Conservation (phyloP, 352 stramenopile genomes). For the Pythium sp. region DNA sequence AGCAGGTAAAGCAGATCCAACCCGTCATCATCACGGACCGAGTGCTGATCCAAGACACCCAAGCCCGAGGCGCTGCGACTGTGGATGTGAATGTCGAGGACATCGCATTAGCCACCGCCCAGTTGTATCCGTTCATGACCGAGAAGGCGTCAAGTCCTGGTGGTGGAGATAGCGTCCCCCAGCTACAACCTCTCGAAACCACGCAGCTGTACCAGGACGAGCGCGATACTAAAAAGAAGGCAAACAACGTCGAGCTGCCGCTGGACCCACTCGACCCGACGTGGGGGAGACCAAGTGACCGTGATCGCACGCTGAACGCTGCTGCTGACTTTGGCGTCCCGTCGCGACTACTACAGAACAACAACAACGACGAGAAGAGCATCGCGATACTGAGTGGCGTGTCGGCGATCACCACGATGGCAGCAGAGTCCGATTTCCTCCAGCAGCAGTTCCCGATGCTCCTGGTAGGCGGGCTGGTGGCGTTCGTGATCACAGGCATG, state of each 20-base stretch:
- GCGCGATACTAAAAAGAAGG: background rate
- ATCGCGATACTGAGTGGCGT: background rate
- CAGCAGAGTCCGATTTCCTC: background rate
- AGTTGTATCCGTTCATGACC: conserved; percentile 6
- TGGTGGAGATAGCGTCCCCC: background rate
- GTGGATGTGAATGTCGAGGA: background rate
- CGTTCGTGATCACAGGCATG: background rate
- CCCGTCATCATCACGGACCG: background rate
- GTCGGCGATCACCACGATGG: background rate
- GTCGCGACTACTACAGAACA: background rate
- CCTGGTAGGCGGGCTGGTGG: background rate
- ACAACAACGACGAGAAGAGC: background rate
- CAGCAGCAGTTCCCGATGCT: conserved; percentile 1
- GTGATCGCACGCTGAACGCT: background rate
- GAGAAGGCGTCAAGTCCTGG: background rate
- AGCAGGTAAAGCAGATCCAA: background rate
- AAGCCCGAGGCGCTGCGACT: background rate
- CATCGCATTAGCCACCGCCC: background rate
- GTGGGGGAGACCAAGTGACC: conserved; percentile 3
- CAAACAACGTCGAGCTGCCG: background rate
- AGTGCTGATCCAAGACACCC: background rate
- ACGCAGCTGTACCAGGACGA: background rate
- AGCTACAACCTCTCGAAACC: background rate
- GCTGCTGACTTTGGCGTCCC: conserved; percentile 3
- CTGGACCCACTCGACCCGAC: background rate